Base-by-base conservation (phyloP, 1,284 basidiomycete species). In the Ceratobasidium sp. region DNA sequence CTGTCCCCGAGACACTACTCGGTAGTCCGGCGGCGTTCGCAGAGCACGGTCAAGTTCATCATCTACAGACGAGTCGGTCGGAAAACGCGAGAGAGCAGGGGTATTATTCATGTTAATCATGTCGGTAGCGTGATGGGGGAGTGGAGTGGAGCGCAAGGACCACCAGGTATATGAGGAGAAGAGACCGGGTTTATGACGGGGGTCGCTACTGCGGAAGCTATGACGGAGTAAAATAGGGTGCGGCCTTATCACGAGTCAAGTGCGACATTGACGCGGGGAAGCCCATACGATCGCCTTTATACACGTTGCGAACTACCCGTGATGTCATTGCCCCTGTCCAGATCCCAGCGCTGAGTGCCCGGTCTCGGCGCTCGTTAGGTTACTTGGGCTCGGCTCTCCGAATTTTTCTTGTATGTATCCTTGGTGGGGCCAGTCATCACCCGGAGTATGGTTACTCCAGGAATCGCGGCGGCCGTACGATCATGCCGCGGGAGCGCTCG, bases 21-120 rank as follows among this genome's bases (percentile, higher is more conserved):
- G 58, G n/a, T 25, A 45, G 6, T 34, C 58, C 8, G 45, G 45
- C 22, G 58, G 58, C 10, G 58, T 62, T 29, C 31, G 25, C 27
- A 62, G n/a, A 10, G 13, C 31, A 27, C 43, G 43, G 50, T 62
- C 58, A 20, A 62, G 58, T 22, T 62, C 58, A 25, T 31, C 31
- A 45, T 62, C 58, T 12, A 31, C 35, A 4, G 58, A 49, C 15
- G 58, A 47, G 58, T 62, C 45, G n/a, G 58, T 62, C 7, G 58
- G 32, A 45, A 50, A 47, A 31, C 58, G 58, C 45, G 58, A 49
- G 27, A 62, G 40, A 3, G 58, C 32, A 20, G 58, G 58, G n/a
- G 58, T 62, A 32, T 62, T 22, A 20, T 62, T 62, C 25, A 34
- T 7, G 22, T 8, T 22, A 8, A 34, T 29, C 45, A 50, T 62